Conservation (phyloP, 2,329 filamentous ascomycete genomes). For the Xylaria sp. region DNA sequence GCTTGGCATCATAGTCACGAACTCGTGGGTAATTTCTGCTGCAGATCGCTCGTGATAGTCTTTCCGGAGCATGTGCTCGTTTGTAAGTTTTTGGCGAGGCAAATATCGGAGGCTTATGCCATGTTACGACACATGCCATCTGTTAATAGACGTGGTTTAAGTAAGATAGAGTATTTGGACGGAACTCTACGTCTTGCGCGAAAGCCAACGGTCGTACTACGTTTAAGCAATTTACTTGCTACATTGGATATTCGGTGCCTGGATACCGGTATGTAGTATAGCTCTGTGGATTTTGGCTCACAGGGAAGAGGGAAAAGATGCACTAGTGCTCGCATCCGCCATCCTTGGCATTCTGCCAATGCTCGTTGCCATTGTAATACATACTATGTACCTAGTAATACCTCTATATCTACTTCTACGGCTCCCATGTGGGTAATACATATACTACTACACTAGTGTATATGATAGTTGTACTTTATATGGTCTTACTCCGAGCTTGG, state of each 20-base stretch:
- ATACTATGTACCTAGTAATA: slow-evolving; percentile 6
- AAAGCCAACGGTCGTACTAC: neutral
- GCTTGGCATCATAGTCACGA: slow-evolving; percentile 30
- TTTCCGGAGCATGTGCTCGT: slow-evolving; percentile 20
- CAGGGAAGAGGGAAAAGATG: neutral
- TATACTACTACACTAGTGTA: neutral
- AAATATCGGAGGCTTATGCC: slow-evolving; percentile 17
- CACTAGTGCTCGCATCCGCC: slow-evolving; percentile 2
- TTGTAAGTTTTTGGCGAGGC: neutral
- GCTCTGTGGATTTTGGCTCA: neutral
- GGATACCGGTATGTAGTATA: neutral
- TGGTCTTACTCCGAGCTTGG: neutral
- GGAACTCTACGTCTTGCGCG: neutral
- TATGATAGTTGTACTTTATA: neutral
- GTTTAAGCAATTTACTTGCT: slow-evolving; percentile 5
- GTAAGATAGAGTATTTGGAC: neutral
- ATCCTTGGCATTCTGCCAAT: neutral
- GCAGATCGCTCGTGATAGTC: slow-evolving; percentile 29
- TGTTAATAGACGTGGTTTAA: neutral
- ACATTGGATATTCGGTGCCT: slow-evolving; percentile 7
- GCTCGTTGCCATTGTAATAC: slow-evolving; percentile 4
- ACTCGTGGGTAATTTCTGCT: slow-evolving; percentile 25
- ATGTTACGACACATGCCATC: slow-evolving; percentile 13
- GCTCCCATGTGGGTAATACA: neutral
- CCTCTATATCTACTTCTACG: neutral